These are phyloP conservation scores for Talaromyces islandicus DNA, from an alignment of 2,329 filamentous ascomycete species.

Conservation along the genomic window DNA sequence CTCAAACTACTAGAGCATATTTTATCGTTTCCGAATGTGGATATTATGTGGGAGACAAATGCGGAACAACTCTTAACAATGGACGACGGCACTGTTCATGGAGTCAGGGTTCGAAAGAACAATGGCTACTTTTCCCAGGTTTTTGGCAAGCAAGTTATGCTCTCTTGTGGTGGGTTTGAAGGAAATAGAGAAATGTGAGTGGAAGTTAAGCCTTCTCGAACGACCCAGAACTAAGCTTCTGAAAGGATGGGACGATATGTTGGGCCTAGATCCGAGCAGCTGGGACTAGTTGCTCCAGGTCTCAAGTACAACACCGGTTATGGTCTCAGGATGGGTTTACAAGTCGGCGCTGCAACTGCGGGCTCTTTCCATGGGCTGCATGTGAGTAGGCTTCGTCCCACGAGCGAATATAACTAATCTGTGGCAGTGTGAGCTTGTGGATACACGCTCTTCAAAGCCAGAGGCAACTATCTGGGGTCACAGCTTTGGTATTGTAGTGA, in stretches of 20 bases:
- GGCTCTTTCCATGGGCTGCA: conserved; percentile 39
- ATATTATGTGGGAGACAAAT: conserved; percentile 36
- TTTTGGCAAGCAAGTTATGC: conserved; percentile 21
- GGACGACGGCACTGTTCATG: conserved; percentile 28
- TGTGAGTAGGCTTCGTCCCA: not conserved
- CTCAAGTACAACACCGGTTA: conserved; percentile 36
- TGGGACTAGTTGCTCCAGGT: conserved; percentile 37
- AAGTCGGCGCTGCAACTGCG: conserved; percentile 35
- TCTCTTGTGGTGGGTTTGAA: conserved; percentile 38
- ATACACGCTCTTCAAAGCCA: conserved; percentile 35
- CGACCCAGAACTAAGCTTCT: not conserved
- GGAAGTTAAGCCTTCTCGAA: not conserved
- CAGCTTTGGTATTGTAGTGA: conserved; percentile 41
- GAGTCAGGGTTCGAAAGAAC: conserved; percentile 33
- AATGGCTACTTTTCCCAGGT: conserved; percentile 25
- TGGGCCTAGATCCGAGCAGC: conserved; percentile 31
- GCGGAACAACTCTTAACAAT: conserved; percentile 29
- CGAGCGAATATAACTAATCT: not conserved
- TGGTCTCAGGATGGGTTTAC: conserved; percentile 36
- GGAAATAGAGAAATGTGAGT: conserved; percentile 35
- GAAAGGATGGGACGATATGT: conserved; percentile 28
- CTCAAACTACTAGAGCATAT: conserved; percentile 33
- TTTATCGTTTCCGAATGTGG: conserved; percentile 24
- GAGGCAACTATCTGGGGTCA: conserved; percentile 37
- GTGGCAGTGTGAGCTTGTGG: conserved; percentile 32